Percentiles rank a stretch among this genome's conserved stretches.
These are phyloP conservation scores for Murraya paniculata DNA, from an alignment of 345 rosid genomes.

Conservation along the genomic window DNA sequence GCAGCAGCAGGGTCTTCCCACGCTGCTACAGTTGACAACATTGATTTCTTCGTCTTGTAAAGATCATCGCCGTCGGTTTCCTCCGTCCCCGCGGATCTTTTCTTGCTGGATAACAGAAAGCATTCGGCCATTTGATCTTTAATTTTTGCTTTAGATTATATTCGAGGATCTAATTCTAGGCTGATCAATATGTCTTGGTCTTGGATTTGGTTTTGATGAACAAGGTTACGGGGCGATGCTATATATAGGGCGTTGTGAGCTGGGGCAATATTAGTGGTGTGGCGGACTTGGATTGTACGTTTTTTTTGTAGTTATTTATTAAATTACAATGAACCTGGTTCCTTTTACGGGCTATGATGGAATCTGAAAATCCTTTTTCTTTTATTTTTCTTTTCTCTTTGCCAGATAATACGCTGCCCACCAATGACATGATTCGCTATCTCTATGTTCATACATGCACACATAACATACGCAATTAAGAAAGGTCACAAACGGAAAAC, in stretches of 20 bases:
- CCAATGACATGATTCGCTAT: too few relatives aligned
- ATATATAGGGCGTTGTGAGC: not conserved
- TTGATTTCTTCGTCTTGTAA: constrained; percentile 46
- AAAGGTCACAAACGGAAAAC: too few relatives aligned
- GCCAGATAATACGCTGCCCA: too few relatives aligned
- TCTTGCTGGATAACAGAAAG: constrained; percentile 44
- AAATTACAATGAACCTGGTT: not conserved
- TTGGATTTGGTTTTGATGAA: not conserved
- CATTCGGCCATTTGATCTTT: not conserved
- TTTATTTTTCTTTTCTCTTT: too few relatives aligned
- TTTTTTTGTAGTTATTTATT: too few relatives aligned
- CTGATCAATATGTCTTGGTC: too few relatives aligned
- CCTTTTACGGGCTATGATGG: not conserved
- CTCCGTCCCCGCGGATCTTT: constrained; percentile 49
- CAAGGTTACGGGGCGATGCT: not conserved
- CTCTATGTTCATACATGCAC: too few relatives aligned
- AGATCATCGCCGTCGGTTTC: constrained; percentile 35
- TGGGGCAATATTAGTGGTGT: not conserved
- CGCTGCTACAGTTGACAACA: constrained; percentile 20
- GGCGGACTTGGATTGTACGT: too few relatives aligned
- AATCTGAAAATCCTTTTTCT: not conserved
- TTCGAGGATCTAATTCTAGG: not conserved
- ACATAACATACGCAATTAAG: too few relatives aligned
- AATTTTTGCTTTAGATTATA: too few relatives aligned
- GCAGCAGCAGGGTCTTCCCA: constrained; percentile 80